Base-by-base conservation (phyloP, 176 grass and related monocot genomes). In the Raddia guianensis region DNA sequence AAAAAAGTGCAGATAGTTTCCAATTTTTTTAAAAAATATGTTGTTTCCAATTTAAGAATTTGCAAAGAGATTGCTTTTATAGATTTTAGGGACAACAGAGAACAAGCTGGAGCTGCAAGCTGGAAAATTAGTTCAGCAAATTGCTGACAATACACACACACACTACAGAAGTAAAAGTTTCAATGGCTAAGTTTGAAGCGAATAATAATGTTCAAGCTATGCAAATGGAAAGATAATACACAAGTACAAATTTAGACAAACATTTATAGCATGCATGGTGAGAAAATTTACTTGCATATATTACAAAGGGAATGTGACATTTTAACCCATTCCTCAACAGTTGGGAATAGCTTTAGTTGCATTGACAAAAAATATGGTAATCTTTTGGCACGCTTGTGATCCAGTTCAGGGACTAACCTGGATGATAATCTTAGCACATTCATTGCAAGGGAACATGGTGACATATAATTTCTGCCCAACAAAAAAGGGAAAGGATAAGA, bases 371-470 rank as follows among this genome's bases (percentile, higher is more conserved):
- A 19, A 0, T 55, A 81, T 61, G 12, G 37, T 8, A 77, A 48
- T 21, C 37, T 70, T 67, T 15, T 40, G 4, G 8, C 12, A 78
- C 10, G 21, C 7, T 76, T 63, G 15, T 60, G 35, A 82, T 42
- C 40, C 48, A 63, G 14, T 19, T 49, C 58, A 79, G 66, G 27
- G 15, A 74, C 83, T 63, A 46, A 98, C 96, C 96, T 95, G 96
- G 72, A 98, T 95, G 73, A 98, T 95, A 86, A 98, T 91, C 88
- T 98, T 98, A 71, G 96, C 88, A 60, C 96, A 98, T 81, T 98
- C 96, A 59, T 98, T 98, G 82, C 96, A 98, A 18, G 96, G 95
- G 67, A 95, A 98, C 92, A 98, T 98, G 43, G 96, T 98, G 72
- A 98, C 92, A 66, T 95, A 98, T 76, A 98, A 79, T 86, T 93